A percentile compares a stretch with the other conserved stretches of the same genome.
Evolutionary conservation across 257 asterid species (phyloP).

Genomic region (Forsythia viridissima): DNA sequence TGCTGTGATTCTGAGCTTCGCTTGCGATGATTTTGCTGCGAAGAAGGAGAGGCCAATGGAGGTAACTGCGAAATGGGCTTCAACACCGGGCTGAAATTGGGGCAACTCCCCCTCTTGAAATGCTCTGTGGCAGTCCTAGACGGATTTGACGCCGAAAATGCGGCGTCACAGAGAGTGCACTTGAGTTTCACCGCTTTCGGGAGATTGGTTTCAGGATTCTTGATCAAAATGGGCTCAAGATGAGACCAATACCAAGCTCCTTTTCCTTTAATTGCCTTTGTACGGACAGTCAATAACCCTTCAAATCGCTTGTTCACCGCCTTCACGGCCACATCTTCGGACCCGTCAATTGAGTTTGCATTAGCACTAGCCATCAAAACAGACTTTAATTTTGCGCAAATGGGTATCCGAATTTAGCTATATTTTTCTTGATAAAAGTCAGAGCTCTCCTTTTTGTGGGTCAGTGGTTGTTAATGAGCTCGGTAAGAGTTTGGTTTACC

Average conservation of each 20-base stretch:
- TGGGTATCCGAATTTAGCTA: slow-evolving; percentile 12
- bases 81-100: slow-evolving; percentile 57
- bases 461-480: slow-evolving; percentile 28
- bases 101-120: slow-evolving; percentile 76
- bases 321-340: slow-evolving; percentile 59
- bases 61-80: slow-evolving; percentile 69
- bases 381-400: background rate
- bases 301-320: slow-evolving; percentile 73
- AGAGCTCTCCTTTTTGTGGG: slow-evolving; percentile 19
- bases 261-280: slow-evolving; percentile 86
- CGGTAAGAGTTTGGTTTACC: slow-evolving; percentile 28
- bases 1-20: slow-evolving; percentile 44
- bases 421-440: background rate
- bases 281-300: slow-evolving; percentile 63
- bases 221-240: slow-evolving; percentile 74
- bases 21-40: slow-evolving; percentile 57
- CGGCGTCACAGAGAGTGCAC: slow-evolving; percentile 71
- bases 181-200: slow-evolving; percentile 84
- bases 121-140: slow-evolving; percentile 89
- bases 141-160: slow-evolving; percentile 84
- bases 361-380: slow-evolving; percentile 49
- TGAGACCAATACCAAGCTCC: slow-evolving; percentile 99
- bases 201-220: slow-evolving; percentile 55
- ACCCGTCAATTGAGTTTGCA: slow-evolving; percentile 37
- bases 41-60: slow-evolving; percentile 72